Evolutionary conservation across 2,329 filamentous ascomycete genomes (phyloP), one percentile per base, ranked within the genome.

Genomic region (Didymellaceae sp.): DNA sequence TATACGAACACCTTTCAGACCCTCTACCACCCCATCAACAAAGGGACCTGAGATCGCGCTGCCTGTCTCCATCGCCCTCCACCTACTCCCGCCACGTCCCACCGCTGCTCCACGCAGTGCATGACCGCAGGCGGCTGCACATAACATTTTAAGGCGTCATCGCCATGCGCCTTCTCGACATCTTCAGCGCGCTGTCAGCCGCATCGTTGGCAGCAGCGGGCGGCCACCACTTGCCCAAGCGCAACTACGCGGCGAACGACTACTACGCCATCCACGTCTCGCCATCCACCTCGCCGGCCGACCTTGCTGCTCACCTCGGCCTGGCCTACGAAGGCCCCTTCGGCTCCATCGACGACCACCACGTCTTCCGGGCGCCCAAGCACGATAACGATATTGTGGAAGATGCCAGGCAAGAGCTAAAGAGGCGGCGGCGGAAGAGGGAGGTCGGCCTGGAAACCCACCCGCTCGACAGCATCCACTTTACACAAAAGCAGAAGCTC

Each of bases 221-320:
- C 26, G 25, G 28, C 40, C 55, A 54, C 40, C 67, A 66, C 58
- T 72, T 84, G 34, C 77, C 79, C 40, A 77, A 80, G 56, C 87
- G 89, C 62, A 83, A 94, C 68, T 90, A 95, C 78, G 83, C 88
- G 40, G 80, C 83, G 30, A 85, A 91, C 74, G 93, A 99, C 74
- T 97, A 96, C 77, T 97, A 97, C 72, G 91, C 95, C 58, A 80
- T 99, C 37, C 89, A 97, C 60, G 82, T 99, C 66, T 84, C 88
- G 52, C 77, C 83, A 10, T 78, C 82, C 28, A 79, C 83, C 6
- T 80, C 85, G 11, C 91, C 91, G 13, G 75, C 82, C 18, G 80
- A 87, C 31, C 80, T 97, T 57, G 91, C 91, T 21, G 76, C 78
- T 35, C 81, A 85, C 17, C 78, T 99, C 7, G 91, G 90, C 16